Evolutionary conservation across 2,329 filamentous ascomycete genomes (phyloP).

Genomic region (Diaporthe amygdali): DNA sequence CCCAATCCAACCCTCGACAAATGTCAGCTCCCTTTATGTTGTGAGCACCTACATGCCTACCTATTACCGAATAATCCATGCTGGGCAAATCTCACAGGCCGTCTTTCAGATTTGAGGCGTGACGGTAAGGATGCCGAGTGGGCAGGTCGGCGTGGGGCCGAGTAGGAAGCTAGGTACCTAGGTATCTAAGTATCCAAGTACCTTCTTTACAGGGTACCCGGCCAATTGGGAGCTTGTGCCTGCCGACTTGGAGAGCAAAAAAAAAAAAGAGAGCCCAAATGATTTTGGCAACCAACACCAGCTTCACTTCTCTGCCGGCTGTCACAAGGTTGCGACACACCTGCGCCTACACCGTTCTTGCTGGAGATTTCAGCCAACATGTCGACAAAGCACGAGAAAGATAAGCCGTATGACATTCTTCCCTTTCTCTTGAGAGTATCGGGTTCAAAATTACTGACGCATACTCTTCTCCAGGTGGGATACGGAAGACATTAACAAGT

Average conservation of each 20-base stretch:
- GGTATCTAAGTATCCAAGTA: background rate
- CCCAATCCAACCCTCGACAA: background rate
- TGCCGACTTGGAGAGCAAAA: background rate
- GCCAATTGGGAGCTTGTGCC: background rate
- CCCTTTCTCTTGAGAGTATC: background rate
- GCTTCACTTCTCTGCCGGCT: background rate
- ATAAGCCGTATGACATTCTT: slow-evolving; percentile 65
- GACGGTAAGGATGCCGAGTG: slow-evolving; percentile 4
- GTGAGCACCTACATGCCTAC: background rate
- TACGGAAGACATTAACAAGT: slow-evolving; percentile 96
- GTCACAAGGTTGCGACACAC: background rate
- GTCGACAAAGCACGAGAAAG: slow-evolving; percentile 88
- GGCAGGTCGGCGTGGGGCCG: background rate
- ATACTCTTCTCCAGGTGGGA: slow-evolving; percentile 64
- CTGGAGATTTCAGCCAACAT: slow-evolving; percentile 47
- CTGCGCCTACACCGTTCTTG: background rate
- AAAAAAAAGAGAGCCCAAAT: slow-evolving; percentile 9
- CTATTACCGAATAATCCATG: no score
- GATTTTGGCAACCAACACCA: slow-evolving; percentile 5
- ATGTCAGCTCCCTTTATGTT: background rate
- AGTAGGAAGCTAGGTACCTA: background rate
- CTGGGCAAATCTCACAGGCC: background rate
- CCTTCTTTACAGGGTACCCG: background rate
- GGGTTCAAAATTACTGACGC: background rate
- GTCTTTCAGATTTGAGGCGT: background rate